Base-by-base conservation (phyloP, 2,329 filamentous ascomycete genomes). In the Aspergillus transmontanensis region DNA sequence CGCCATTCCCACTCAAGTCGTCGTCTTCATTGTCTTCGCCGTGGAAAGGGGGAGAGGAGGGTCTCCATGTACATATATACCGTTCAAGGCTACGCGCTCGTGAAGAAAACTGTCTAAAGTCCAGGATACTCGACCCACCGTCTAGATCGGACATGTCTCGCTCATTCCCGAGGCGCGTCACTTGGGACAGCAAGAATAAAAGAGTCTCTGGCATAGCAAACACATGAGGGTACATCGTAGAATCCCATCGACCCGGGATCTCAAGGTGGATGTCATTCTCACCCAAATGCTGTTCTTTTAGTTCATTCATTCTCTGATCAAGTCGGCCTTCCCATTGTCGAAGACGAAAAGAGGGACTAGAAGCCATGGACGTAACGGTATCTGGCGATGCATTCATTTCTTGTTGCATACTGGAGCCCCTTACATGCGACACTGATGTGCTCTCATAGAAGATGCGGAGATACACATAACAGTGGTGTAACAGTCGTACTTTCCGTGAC, bases 391-490 rank as follows among this genome's bases (percentile, higher is more conserved):
- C 32, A 60, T 26, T n/a, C 51, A 23, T 34, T 4, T 63, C 57
- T 28, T 23, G 19, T 6, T 23, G 21, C 12, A 19, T 12, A 12
- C 26, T 54, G 12, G 39, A 19, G 10, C n/a, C 23, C 19, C 19
- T 34, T 11, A 51, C 9, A n/a, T 58, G 57, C 26, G 55, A 53
- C 7, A 63, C 32, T 11, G 59, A 57, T 14, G 58, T 62, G 43
- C 80, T 83, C 66, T 84, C 81, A n/a, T 80, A 73, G 21, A 83
- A 78, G 0, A 84, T 76, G 0, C 82, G 77, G 6, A 81, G 71
- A 57, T 80, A 82, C 0, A 78, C 79, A 62, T 84, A 84, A 69
- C 81, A 81, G 61, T 83, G 81, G 62, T 84, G 82, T 0, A 84
- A 68, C 0, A 83, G 66, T 2, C 81, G 77, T 0, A 77, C 70